Evolutionary conservation across 2,329 filamentous ascomycete species (phyloP).

Genomic region (Ceratocystis colombiana): DNA sequence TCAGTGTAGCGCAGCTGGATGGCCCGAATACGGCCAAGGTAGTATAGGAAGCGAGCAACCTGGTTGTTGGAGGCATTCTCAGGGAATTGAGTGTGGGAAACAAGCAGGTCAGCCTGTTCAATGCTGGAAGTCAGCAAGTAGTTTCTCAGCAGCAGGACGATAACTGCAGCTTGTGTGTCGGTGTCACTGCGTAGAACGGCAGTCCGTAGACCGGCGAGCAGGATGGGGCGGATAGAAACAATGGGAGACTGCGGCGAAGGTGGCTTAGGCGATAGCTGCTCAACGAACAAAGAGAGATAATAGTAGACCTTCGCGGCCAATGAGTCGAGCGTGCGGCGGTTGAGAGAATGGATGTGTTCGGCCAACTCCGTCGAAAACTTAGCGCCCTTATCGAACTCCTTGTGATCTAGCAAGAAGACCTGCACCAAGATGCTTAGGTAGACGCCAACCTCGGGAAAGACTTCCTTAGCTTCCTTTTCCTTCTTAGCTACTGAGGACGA

Average conservation of each 20-base stretch:
- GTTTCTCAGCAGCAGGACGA: slow-evolving; percentile 86
- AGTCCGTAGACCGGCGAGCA: slow-evolving; percentile 81
- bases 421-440: slow-evolving; percentile 80
- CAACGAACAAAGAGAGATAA: slow-evolving; percentile 92
- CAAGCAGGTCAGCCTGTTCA: slow-evolving; percentile 86
- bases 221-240: slow-evolving; percentile 71
- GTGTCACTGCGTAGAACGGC: slow-evolving; percentile 95
- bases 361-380: slow-evolving; percentile 76
- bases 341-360: slow-evolving; percentile 75
- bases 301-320: slow-evolving; percentile 95
- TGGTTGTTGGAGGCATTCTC: slow-evolving; percentile 94
- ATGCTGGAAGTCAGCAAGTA: slow-evolving; percentile 96
- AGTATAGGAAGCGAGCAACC: slow-evolving; percentile 94
- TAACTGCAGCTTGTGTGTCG: slow-evolving; percentile 94
- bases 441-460: slow-evolving; percentile 76
- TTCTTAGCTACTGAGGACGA: slow-evolving; percentile 43
- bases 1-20: slow-evolving; percentile 96
- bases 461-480: slow-evolving; percentile 61
- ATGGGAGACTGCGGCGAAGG: slow-evolving; percentile 82
- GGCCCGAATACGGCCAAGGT: slow-evolving; percentile 88
- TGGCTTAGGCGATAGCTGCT: slow-evolving; percentile 76
- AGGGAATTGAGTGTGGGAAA: slow-evolving; percentile 92
- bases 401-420: slow-evolving; percentile 79
- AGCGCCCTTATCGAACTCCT: slow-evolving; percentile 67
- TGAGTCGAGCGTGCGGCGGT: slow-evolving; percentile 87